Evolutionary conservation across 441 rosid genomes (phyloP).

Genomic region (Erodium trifolium): DNA sequence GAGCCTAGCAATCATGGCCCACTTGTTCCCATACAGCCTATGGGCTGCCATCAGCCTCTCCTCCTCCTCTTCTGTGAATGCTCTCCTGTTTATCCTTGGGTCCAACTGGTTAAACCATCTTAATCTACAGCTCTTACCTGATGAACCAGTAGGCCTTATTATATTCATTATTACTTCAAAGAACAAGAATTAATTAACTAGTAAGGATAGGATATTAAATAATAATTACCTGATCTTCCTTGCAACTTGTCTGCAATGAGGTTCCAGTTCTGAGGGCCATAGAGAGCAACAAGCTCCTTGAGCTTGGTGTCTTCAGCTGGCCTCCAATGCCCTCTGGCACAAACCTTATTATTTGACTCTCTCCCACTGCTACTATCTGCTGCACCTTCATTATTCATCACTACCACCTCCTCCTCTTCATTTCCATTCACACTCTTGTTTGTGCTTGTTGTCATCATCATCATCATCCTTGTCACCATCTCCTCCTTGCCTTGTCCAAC

Average conservation of each 20-base stretch:
- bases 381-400: neutral
- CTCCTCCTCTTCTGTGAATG: conserved; percentile 75
- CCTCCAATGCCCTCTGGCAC: conserved; percentile 79
- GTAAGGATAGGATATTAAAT: neutral
- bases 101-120: conserved; percentile 90
- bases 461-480: conserved; percentile 4
- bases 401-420: neutral
- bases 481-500: neutral
- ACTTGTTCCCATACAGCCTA: conserved; percentile 73
- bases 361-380: conserved; percentile 14
- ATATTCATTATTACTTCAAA: too few species aligned
- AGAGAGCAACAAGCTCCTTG: conserved; percentile 62
- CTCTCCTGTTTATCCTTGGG: conserved; percentile 70
- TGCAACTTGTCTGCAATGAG: conserved; percentile 72
- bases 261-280: conserved; percentile 92
- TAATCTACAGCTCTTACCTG: conserved; percentile 78
- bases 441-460: conserved; percentile 5
- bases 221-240: conserved; percentile 88
- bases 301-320: conserved; percentile 77
- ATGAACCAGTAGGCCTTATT: too few species aligned
- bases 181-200: too few species aligned
- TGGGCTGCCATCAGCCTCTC: conserved; percentile 80
- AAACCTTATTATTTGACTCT: conserved; percentile 41
- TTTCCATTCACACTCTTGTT: neutral
- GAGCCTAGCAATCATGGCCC: conserved; percentile 87